A percentile compares a stretch with the other conserved stretches of the same genome.
These are phyloP conservation scores for Aspergillus mulundensis DNA, from an alignment of 495 filamentous ascomycete species.

Conservation along the genomic window DNA sequence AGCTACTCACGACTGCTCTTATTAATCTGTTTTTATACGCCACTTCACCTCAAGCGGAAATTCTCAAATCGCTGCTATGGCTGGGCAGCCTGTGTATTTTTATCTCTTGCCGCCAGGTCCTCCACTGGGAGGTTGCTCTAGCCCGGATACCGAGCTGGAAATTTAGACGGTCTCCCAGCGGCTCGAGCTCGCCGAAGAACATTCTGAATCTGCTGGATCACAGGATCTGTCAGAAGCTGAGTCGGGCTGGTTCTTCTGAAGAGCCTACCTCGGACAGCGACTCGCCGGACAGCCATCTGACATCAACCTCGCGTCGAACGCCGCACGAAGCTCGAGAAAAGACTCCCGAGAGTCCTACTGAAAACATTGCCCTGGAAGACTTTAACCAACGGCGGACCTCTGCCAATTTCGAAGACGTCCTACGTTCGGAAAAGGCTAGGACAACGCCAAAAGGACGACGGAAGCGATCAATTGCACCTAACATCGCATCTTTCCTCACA, in stretches of 20 bases:
- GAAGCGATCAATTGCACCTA: constrained; percentile 63
- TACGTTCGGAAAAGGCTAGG: constrained; percentile 31
- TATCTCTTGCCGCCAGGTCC: constrained; percentile 64
- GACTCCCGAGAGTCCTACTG: constrained; percentile 17
- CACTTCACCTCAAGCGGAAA: constrained; percentile 75
- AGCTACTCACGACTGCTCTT: constrained; percentile 75
- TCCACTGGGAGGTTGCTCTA: constrained; percentile 82
- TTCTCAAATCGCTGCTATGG: constrained; percentile 82
- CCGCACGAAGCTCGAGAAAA: constrained; percentile 22
- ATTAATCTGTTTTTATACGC: constrained; percentile 80
- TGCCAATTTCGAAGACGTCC: constrained; percentile 36
- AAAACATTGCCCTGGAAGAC: constrained; percentile 25
- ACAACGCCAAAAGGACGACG: constrained; percentile 62
- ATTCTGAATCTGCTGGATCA: constrained; percentile 51
- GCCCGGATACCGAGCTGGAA: constrained; percentile 90
- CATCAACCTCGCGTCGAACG: constrained; percentile 25
- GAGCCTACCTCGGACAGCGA: constrained; percentile 44
- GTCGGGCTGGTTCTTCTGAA: constrained; percentile 30
- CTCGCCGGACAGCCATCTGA: constrained; percentile 20
- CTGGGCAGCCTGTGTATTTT: constrained; percentile 77
- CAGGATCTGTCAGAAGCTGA: constrained; percentile 41
- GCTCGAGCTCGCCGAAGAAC: constrained; percentile 42
- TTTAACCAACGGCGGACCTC: constrained; percentile 51
- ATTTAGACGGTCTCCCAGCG: constrained; percentile 57
- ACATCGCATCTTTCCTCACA: constrained; percentile 68